These are phyloP conservation scores for Lipomyces oligophaga DNA, from an alignment of 805 yeast species.

Conservation along the genomic window DNA sequence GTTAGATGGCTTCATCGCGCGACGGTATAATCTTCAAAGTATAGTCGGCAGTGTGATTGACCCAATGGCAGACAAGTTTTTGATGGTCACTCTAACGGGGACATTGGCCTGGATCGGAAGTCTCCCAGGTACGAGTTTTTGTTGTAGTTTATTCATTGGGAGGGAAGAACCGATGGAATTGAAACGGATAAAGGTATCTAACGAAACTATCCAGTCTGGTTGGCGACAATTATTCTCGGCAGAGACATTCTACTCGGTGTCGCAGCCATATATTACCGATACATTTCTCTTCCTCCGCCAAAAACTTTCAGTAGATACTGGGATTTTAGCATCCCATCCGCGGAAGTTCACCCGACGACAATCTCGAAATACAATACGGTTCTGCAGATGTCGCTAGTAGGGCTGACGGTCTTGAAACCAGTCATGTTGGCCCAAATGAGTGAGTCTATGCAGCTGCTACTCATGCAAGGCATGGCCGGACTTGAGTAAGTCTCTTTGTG, in stretches of 20 bases:
- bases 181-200: not conserved
- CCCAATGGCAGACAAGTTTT: slow-evolving; percentile 89
- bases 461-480: slow-evolving; percentile 29
- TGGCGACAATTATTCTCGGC: slow-evolving; percentile 72
- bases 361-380: slow-evolving; percentile 69
- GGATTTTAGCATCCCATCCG: slow-evolving; percentile 77
- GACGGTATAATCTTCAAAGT: slow-evolving; percentile 70
- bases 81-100: slow-evolving; percentile 81
- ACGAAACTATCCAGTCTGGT: slow-evolving; percentile 38
- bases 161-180: not conserved
- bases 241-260: slow-evolving; percentile 72
- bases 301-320: slow-evolving; percentile 66
- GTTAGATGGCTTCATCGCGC: slow-evolving; percentile 86
- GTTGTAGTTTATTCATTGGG: not conserved
- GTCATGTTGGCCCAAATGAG: slow-evolving; percentile 42
- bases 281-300: slow-evolving; percentile 68
- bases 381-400: slow-evolving; percentile 87
- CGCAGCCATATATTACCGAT: slow-evolving; percentile 70
- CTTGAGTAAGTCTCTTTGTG: slow-evolving; percentile 15
- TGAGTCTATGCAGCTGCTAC: slow-evolving; percentile 33
- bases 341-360: slow-evolving; percentile 80
- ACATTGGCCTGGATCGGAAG: slow-evolving; percentile 64
- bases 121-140: slow-evolving; percentile 50
- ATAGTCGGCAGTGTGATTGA: slow-evolving; percentile 87
- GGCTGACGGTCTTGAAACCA: slow-evolving; percentile 55